These are phyloP conservation scores for Canavalia ensiformis DNA, from an alignment of 306 rosid genomes.

Conservation along the genomic window DNA sequence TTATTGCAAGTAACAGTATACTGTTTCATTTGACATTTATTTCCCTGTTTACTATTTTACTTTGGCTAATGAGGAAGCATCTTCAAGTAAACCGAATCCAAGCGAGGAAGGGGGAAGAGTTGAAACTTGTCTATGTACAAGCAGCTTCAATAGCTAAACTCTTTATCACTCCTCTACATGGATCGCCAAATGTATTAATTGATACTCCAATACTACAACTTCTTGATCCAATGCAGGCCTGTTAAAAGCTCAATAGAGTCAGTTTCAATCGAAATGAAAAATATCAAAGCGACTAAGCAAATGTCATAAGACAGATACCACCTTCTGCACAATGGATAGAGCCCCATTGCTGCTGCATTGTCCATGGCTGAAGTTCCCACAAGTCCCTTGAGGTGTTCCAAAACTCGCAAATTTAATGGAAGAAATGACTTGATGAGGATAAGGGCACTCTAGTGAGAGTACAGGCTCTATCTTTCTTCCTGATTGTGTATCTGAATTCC, in stretches of 20 bases:
- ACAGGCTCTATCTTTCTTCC: constrained; percentile 56
- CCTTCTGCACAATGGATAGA: constrained; percentile 77
- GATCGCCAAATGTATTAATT: constrained; percentile 68
- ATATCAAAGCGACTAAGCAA: background rate
- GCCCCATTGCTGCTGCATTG: constrained; percentile 68
- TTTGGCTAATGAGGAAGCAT: background rate
- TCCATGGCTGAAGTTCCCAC: constrained; percentile 81
- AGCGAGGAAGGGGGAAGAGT: constrained; percentile 13
- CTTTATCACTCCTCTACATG: constrained; percentile 78
- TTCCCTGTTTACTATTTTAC: background rate
- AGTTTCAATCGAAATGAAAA: background rate
- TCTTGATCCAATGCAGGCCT: constrained; percentile 88
- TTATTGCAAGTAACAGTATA: background rate
- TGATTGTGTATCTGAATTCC: constrained; percentile 65
- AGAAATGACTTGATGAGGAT: constrained; percentile 76
- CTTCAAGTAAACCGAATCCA: background rate
- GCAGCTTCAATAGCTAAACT: constrained; percentile 92
- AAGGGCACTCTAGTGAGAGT: constrained; percentile 77
- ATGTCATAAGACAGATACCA: constrained; percentile 15
- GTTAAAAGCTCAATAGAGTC: constrained; percentile 40
- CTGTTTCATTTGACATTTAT: background rate
- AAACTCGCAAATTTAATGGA: constrained; percentile 89
- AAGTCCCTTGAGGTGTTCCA: constrained; percentile 82
- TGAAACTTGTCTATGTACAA: constrained; percentile 58
- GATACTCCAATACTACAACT: constrained; percentile 76